Evolutionary conservation across 768 basidiomycete species (phyloP), one percentile per base, ranked within the genome.

Genomic region (Pisolithus albus): DNA sequence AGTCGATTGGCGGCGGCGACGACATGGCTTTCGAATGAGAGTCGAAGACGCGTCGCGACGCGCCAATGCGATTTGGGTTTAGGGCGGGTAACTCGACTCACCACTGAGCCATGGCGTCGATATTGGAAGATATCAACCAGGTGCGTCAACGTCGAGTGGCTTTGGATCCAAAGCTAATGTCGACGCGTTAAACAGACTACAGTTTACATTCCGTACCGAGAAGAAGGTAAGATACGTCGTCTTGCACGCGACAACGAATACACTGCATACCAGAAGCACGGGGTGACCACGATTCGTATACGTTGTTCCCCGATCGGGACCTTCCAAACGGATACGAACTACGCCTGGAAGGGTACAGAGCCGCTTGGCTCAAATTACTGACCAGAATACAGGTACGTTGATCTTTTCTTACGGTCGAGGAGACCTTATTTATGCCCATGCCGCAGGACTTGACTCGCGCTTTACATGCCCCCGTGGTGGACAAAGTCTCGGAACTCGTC

Each of bases 1-100:
- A 84, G 57, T 84, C 81, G 37, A 84, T 65, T 32, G 76, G 71
- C 19, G 82, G 82, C 23, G 82, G 82, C 39, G 82, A 84, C 7
- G 83, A 84, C 83, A 85, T 84, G 49, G 38, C 7, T 61, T 55
- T 42, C 37, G n/a, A n/a, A n/a, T 43, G 18, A 57, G 56, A 55
- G 39, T 47, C 49, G n/a, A 54, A 59, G 30, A 64, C 76, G 76
- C 73, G 77, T 68, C 78, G 75, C 76, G 77, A 70, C 78, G 77
- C 80, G 80, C 71, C 71, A 63, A 72, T 63, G 15, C 65, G 61
- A 59, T 21, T 30, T 7, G 44, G 50, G 45, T 77, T 77, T 71
- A 78, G 78, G 78, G 78, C 71, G 66, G 75, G 77, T 52, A 11
- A 45, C n/a, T 42, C 18, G 34, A 7, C 13, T 32, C 5, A 51